A percentile compares a stretch with the other conserved stretches of the same genome.
phyloP scores from a whole-genome alignment of 495 filamentous ascomycete genomes.

The Penicillium robsamsonii region DNA sequence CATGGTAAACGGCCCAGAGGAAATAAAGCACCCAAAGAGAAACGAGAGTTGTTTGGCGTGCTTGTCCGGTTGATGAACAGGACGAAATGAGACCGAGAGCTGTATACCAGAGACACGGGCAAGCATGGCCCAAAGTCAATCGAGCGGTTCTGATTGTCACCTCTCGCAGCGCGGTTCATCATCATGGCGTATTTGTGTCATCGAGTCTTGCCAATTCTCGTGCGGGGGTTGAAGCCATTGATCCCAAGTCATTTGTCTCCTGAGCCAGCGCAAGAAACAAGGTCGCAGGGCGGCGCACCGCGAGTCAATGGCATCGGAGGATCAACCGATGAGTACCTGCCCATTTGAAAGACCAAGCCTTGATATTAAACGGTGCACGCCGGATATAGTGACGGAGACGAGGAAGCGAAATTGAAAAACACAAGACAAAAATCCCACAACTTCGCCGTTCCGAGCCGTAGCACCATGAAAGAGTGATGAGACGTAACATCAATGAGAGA shows the following conservation, averaged over 20 bases:
- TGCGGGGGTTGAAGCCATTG: conserved; percentile 1
- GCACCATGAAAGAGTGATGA: conserved; percentile 46
- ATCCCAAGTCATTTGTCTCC: background rate
- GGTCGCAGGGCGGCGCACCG: background rate
- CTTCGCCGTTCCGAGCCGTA: conserved; percentile 47
- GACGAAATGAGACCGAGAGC: background rate
- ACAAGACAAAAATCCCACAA: conserved; percentile 31
- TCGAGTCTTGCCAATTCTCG: background rate
- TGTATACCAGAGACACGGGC: conserved; percentile 1
- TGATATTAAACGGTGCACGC: conserved; percentile 43
- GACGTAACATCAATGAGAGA: conserved; percentile 38
- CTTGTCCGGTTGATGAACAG: conserved; percentile 10
- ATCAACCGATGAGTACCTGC: conserved; percentile 10
- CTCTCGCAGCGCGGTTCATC: background rate
- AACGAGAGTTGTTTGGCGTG: conserved; percentile 1
- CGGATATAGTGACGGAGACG: conserved; percentile 29
- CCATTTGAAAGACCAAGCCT: conserved; percentile 23
- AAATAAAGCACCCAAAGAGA: conserved; percentile 12
- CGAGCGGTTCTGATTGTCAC: background rate
- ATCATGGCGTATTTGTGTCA: background rate
- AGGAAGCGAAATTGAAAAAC: conserved; percentile 28
- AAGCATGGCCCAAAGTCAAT: background rate
- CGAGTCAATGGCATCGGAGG: conserved; percentile 3
- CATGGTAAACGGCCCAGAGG: conserved; percentile 7
- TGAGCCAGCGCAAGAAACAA: background rate